Conservation (phyloP, 2,329 filamentous ascomycete species). For the Xylariaceae sp. region DNA sequence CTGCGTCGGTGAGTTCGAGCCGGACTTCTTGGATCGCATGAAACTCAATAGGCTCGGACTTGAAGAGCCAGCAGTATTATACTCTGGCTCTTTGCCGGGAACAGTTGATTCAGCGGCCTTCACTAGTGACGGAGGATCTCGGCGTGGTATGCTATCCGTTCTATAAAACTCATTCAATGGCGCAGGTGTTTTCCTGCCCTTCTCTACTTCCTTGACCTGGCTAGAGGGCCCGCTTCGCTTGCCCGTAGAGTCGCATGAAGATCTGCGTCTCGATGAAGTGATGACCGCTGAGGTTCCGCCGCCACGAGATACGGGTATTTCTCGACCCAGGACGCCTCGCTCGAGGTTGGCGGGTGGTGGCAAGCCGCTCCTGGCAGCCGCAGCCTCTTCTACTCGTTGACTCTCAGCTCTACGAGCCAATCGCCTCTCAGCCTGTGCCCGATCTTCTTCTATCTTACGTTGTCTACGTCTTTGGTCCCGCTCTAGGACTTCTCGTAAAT, state of each 20-base stretch:
- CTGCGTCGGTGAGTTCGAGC: slow-evolving; percentile 45
- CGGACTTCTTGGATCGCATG: slow-evolving; percentile 43
- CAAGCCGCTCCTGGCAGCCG: slow-evolving; percentile 46
- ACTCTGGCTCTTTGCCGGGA: slow-evolving; percentile 11
- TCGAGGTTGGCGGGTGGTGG: slow-evolving; percentile 53
- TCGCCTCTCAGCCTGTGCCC: slow-evolving; percentile 59
- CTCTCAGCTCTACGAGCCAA: slow-evolving; percentile 63
- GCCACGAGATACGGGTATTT: slow-evolving; percentile 51
- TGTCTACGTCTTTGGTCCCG: slow-evolving; percentile 77
- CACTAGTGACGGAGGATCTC: slow-evolving; percentile 23
- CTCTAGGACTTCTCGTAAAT: slow-evolving; percentile 83
- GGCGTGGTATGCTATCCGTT: slow-evolving; percentile 43
- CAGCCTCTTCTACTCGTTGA: slow-evolving; percentile 53
- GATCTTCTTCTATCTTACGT: slow-evolving; percentile 63
- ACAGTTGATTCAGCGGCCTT: slow-evolving; percentile 12
- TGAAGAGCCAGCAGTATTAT: slow-evolving; percentile 24
- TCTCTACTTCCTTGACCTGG: slow-evolving; percentile 18
- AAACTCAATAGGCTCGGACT: slow-evolving; percentile 36
- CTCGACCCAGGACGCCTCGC: slow-evolving; percentile 55
- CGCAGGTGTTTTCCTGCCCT: slow-evolving; percentile 23
- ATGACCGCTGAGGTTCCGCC: slow-evolving; percentile 51
- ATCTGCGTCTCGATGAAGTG: slow-evolving; percentile 51
- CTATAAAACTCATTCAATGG: slow-evolving; percentile 45
- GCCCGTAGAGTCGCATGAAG: slow-evolving; percentile 35
- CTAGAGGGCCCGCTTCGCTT: slow-evolving; percentile 29